Conservation (phyloP, 768 basidiomycete genomes). For the Mycena latifolia region DNA sequence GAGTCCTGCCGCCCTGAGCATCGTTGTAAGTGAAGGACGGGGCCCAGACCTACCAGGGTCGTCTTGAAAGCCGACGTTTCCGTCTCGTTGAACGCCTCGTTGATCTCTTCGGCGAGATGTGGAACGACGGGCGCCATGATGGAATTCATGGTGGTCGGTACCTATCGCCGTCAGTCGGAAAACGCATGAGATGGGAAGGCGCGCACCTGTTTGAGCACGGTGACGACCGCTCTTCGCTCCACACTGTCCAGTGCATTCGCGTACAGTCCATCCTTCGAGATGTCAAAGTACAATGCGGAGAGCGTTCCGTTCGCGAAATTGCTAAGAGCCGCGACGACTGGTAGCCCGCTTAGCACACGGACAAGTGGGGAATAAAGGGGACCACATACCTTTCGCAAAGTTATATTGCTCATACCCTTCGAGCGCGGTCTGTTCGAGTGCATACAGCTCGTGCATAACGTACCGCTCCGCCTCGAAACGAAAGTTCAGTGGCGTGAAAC, state of each 20-base stretch:
- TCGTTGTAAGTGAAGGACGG: background rate
- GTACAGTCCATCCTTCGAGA: slow-evolving; percentile 92
- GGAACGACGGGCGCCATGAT: slow-evolving; percentile 90
- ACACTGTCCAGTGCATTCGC: slow-evolving; percentile 65
- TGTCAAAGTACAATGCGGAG: slow-evolving; percentile 93
- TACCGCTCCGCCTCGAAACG: slow-evolving; percentile 81
- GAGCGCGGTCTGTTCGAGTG: slow-evolving; percentile 74
- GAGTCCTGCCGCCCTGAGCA: slow-evolving; percentile 50
- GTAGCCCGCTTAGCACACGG: slow-evolving; percentile 1
- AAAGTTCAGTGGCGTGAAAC: background rate
- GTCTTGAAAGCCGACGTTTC: slow-evolving; percentile 73
- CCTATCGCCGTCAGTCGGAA: slow-evolving; percentile 51
- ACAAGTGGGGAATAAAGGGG: slow-evolving; percentile 16
- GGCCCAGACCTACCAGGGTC: slow-evolving; percentile 64
- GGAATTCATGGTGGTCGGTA: slow-evolving; percentile 73
- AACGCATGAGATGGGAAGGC: background rate
- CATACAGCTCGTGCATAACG: slow-evolving; percentile 86
- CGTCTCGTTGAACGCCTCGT: slow-evolving; percentile 56
- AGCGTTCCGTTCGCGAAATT: slow-evolving; percentile 88
- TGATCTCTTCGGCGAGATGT: slow-evolving; percentile 91
- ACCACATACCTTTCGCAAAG: slow-evolving; percentile 84
- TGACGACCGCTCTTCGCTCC: slow-evolving; percentile 74
- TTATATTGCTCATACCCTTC: slow-evolving; percentile 80
- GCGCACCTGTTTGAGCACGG: slow-evolving; percentile 78
- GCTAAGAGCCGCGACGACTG: slow-evolving; percentile 79